These are phyloP conservation scores for Lunularia cruciata DNA, from an alignment of 225 moss, liverwort and hornwort genomes.

Conservation along the genomic window DNA sequence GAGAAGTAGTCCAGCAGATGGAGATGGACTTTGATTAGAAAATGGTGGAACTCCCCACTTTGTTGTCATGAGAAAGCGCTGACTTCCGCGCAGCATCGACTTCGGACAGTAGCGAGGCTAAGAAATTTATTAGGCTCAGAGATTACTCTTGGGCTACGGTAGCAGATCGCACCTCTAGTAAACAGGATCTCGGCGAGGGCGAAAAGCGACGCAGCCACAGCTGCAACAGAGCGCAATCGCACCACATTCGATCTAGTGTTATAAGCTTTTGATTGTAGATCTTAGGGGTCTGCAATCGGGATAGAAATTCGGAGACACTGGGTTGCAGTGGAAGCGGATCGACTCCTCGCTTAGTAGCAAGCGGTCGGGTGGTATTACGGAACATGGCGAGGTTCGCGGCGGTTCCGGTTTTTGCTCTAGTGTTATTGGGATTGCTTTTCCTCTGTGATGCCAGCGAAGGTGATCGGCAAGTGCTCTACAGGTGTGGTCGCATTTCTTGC, in stretches of 20 bases:
- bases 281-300: not conserved
- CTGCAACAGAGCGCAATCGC: not conserved
- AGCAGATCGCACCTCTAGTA: no score
- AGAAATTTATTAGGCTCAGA: not conserved
- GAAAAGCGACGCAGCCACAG: no score
- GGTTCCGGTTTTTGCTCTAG: slow-evolving; percentile 7
- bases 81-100: not conserved
- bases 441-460: slow-evolving; percentile 39
- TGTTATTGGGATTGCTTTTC: slow-evolving; percentile 4
- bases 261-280: not conserved
- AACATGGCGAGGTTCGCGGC: slow-evolving; percentile 6
- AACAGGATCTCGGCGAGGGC: not conserved
- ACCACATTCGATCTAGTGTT: not conserved
- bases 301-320: not conserved
- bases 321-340: not conserved
- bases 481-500: slow-evolving; percentile 21
- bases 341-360: not conserved
- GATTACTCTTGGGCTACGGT: not conserved
- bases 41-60: not conserved
- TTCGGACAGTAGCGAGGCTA: not conserved
- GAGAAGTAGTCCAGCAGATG: no score
- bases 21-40: not conserved
- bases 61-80: not conserved
- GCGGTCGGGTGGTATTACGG: not conserved
- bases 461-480: slow-evolving; percentile 42